Percentiles rank a stretch among this genome's conserved stretches.
These are phyloP conservation scores for Starmerella apicola DNA, from an alignment of 805 yeast species.

Conservation along the genomic window DNA sequence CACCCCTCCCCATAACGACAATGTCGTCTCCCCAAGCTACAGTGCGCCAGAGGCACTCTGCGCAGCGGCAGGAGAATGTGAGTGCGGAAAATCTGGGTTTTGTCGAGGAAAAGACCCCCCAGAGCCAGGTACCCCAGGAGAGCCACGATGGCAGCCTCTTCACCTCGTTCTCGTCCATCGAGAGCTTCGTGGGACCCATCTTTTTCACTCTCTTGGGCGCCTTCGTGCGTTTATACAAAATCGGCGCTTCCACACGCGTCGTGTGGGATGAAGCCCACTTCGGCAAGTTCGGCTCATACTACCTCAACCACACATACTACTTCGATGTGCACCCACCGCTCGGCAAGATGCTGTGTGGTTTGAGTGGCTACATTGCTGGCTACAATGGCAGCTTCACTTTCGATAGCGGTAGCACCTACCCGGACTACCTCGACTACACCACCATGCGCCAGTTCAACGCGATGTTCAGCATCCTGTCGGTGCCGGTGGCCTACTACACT, in stretches of 20 bases:
- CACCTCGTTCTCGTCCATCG: conserved; percentile 21
- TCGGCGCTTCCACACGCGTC: conserved; percentile 60
- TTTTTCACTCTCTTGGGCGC: conserved; percentile 59
- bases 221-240: conserved; percentile 59
- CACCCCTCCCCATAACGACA: too few relatives aligned
- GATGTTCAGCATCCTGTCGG: conserved; percentile 55
- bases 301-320: conserved; percentile 79
- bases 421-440: conserved; percentile 63
- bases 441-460: conserved; percentile 85
- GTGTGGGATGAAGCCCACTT: conserved; percentile 47
- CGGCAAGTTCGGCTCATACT: conserved; percentile 38
- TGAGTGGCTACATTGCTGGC: conserved; percentile 78
- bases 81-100: background rate
- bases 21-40: background rate
- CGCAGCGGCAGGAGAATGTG: background rate
- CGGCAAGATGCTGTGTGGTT: conserved; percentile 84
- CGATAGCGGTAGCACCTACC: conserved; percentile 73
- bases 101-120: background rate
- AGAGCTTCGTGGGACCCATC: conserved; percentile 34
- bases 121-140: background rate
- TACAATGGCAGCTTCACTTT: conserved; percentile 88
- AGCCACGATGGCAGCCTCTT: conserved; percentile 22
- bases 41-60: conserved; percentile 1
- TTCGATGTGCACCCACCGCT: conserved; percentile 98
- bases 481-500: conserved; percentile 73